A percentile compares a stretch with the other conserved stretches of the same genome.
Evolutionary conservation across 176 grass and related monocot species (phyloP).

Genomic region (Puya raimondii): DNA sequence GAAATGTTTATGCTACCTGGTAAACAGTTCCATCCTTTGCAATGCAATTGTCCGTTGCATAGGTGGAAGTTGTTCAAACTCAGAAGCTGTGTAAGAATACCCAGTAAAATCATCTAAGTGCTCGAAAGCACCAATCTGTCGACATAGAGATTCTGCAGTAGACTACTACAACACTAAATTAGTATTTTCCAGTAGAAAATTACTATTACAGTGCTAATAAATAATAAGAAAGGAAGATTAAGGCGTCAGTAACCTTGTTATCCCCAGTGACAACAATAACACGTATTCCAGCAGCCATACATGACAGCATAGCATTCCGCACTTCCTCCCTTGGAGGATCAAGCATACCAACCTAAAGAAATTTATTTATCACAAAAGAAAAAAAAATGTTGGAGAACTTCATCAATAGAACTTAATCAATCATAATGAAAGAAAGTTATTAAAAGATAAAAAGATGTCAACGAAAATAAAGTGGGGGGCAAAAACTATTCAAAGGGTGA

Average conservation of each 20-base stretch:
- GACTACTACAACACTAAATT: slow-evolving; percentile 47
- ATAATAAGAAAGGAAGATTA: slow-evolving; percentile 9
- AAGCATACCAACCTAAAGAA: slow-evolving; percentile 82
- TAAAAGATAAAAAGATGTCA: slow-evolving; percentile 5
- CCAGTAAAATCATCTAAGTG: slow-evolving; percentile 71
- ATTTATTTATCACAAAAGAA: slow-evolving; percentile 3
- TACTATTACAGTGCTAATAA: slow-evolving; percentile 2
- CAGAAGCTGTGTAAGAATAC: slow-evolving; percentile 89
- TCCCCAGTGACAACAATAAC: slow-evolving; percentile 99
- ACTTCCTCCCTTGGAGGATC: slow-evolving; percentile 99
- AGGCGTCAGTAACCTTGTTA: slow-evolving; percentile 59
- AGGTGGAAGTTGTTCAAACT: slow-evolving; percentile 86
- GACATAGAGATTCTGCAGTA: slow-evolving; percentile 91
- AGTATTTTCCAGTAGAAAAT: slow-evolving; percentile 20
- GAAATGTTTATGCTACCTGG: slow-evolving; percentile 46
- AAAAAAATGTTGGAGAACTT: slow-evolving; percentile 18
- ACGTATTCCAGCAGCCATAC: slow-evolving; percentile 95
- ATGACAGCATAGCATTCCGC: slow-evolving; percentile 68
- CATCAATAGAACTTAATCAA: slow-evolving; percentile 11
- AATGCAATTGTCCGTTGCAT: slow-evolving; percentile 57
- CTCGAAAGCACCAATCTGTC: slow-evolving; percentile 85
- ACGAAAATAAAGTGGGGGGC: background rate
- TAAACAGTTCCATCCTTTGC: slow-evolving; percentile 92
- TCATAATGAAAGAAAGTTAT: slow-evolving; percentile 2
- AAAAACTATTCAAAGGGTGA: background rate